phyloP scores from a whole-genome alignment of 2,329 filamentous ascomycete species.

The Camillea tinctor region DNA sequence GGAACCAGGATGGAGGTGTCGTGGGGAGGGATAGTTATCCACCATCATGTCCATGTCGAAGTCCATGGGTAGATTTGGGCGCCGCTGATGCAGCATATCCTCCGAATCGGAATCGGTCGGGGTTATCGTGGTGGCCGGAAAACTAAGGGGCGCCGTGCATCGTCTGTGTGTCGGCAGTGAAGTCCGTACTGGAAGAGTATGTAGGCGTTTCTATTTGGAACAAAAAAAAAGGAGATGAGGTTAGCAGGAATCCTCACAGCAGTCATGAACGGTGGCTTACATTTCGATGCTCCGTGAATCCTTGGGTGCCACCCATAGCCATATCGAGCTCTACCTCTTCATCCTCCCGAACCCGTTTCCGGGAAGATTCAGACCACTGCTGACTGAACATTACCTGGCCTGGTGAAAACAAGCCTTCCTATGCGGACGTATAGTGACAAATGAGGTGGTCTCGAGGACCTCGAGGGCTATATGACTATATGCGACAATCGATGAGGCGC shows the following conservation, averaged over 20 bases:
- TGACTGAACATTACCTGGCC: slow-evolving; percentile 17
- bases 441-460: background rate
- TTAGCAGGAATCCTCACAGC: slow-evolving; percentile 8
- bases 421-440: slow-evolving; percentile 13
- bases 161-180: slow-evolving; percentile 43
- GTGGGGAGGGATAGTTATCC: slow-evolving; percentile 31
- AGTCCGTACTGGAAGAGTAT: slow-evolving; percentile 50
- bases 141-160: slow-evolving; percentile 31
- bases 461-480: slow-evolving; percentile 6
- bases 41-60: slow-evolving; percentile 52
- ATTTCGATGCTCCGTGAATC: slow-evolving; percentile 35
- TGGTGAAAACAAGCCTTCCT: background rate
- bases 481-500: background rate
- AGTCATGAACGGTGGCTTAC: slow-evolving; percentile 21
- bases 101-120: slow-evolving; percentile 42
- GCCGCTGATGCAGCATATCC: slow-evolving; percentile 31
- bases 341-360: slow-evolving; percentile 31
- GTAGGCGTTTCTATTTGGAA: slow-evolving; percentile 51
- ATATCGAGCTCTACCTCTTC: slow-evolving; percentile 21
- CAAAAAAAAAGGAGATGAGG: background rate
- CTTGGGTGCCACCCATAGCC: slow-evolving; percentile 17
- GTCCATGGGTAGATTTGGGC: slow-evolving; percentile 28
- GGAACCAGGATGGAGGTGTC: slow-evolving; percentile 30
- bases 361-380: slow-evolving; percentile 20
- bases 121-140: slow-evolving; percentile 36